Evolutionary conservation across 164 flowering plant genomes (phyloP).

Genomic region (Magnolia sinica): DNA sequence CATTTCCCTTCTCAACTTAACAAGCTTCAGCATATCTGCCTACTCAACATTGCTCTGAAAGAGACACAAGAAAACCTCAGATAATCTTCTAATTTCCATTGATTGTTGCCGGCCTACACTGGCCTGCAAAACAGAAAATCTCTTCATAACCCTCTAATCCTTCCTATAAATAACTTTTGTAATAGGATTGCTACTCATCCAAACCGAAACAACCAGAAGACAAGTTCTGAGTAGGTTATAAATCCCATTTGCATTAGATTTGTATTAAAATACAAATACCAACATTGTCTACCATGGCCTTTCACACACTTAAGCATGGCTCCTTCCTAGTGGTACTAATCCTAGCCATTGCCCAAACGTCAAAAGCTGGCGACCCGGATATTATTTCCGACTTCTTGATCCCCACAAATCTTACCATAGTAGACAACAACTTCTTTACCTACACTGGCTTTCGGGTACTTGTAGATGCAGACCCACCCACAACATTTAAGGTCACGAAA

Average conservation of each 20-base stretch:
- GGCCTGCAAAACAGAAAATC: too few relatives aligned
- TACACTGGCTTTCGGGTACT: background rate
- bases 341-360: background rate
- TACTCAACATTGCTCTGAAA: too few relatives aligned
- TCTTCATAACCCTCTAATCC: too few relatives aligned
- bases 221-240: background rate
- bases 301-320: background rate
- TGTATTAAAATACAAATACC: background rate
- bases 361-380: background rate
- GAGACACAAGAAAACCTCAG: fast-evolving
- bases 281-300: background rate
- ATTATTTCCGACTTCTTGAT: background rate
- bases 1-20: too few relatives aligned
- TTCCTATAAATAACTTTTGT: background rate
- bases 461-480: background rate
- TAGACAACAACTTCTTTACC: slow-evolving; percentile 4
- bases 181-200: background rate
- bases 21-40: too few relatives aligned
- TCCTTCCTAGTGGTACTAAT: background rate
- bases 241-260: background rate
- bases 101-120: too few relatives aligned
- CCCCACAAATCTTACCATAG: background rate
- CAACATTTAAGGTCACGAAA: slow-evolving; percentile 1
- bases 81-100: too few relatives aligned
- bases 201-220: background rate